phyloP scores from a whole-genome alignment of 306 rosid genomes.

The Vigna angularis region DNA sequence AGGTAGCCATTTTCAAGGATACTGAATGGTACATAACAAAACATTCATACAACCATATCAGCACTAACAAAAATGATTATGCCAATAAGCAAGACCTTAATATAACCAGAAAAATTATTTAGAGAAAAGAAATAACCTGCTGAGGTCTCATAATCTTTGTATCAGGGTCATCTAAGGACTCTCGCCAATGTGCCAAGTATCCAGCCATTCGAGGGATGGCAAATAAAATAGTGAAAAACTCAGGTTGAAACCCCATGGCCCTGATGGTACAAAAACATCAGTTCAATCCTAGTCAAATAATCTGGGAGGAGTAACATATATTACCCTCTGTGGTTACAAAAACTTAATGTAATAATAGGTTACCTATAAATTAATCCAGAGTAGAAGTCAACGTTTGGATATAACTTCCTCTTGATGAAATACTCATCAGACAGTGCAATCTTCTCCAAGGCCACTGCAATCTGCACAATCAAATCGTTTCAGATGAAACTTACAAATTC shows the following conservation, averaged over 20 bases:
- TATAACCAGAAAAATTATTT: constrained; percentile 12
- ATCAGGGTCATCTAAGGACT: constrained; percentile 92
- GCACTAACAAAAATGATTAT: background rate
- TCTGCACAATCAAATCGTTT: constrained; percentile 54
- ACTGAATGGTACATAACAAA: background rate
- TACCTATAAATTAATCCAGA: constrained; percentile 93
- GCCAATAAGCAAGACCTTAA: constrained; percentile 24
- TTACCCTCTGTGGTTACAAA: constrained; percentile 1
- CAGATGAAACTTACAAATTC: constrained; percentile 47
- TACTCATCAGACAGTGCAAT: constrained; percentile 88
- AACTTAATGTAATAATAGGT: constrained; percentile 7
- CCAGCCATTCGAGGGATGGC: constrained; percentile 99
- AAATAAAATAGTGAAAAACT: constrained; percentile 82
- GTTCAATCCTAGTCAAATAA: constrained; percentile 23
- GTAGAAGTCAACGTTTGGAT: constrained; percentile 98
- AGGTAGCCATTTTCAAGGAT: constrained; percentile 13
- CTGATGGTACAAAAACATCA: constrained; percentile 52
- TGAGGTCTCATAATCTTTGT: constrained; percentile 94
- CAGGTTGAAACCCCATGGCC: constrained; percentile 95
- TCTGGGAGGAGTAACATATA: background rate
- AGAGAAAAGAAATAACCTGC: constrained; percentile 61
- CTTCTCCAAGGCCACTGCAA: constrained; percentile 92
- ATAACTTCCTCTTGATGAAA: constrained; percentile 84
- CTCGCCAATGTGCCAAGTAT: constrained; percentile 93
- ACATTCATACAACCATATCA: background rate